Base-by-base conservation (phyloP, 345 rosid genomes). In the Angophora floribunda region DNA sequence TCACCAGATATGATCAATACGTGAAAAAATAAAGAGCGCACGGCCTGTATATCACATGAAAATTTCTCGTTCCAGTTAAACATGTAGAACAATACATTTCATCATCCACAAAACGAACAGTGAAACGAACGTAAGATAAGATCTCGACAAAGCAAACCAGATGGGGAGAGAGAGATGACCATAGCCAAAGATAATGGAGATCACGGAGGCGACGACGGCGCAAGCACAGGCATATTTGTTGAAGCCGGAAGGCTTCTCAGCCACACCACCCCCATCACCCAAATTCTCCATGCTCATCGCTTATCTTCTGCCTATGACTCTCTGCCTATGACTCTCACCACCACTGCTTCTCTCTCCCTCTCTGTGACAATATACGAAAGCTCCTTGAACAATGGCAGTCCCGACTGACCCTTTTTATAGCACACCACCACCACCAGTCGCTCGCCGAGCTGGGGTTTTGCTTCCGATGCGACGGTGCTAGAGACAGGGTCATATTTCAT, bases 141-240 rank as follows among this genome's bases (percentile, higher is more conserved):
- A 32, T 70, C 80, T 70, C 11, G 22, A 17, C 47, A 75, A 75
- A 47, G 82, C 49, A 19, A 51, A 85, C 41, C n/a, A 85, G 24
- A n/a, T 7, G n/a, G 6, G 36, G 86, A 41, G 45, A 45, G 26
- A 4, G 8, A 17, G 3, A 88, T 63, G 90, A 95, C 98, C 99
- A 86, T 96, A 97, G 78, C 99, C 99, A 87, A 97, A 96, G 13
- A 97, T 95, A 86, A 97, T 95, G 88, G 97, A 95, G 50, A 95
- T 95, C 89, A 92, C 89, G 88, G 98, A 97, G 70, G 96, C 98
- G 87, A 95, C 96, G 21, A 97, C 86, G 55, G 95, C 90, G 90
- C 98, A 96, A 4, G 93, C 92, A 47, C 88, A 91, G 82, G 99
- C 96, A 89, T 93, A 96, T 85, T 91, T 93, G 89, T 96, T 97